A percentile compares a stretch with the other conserved stretches of the same genome.
These are phyloP conservation scores for Podosphaera leucotricha DNA, from an alignment of 2,329 filamentous ascomycete genomes.

Conservation along the genomic window DNA sequence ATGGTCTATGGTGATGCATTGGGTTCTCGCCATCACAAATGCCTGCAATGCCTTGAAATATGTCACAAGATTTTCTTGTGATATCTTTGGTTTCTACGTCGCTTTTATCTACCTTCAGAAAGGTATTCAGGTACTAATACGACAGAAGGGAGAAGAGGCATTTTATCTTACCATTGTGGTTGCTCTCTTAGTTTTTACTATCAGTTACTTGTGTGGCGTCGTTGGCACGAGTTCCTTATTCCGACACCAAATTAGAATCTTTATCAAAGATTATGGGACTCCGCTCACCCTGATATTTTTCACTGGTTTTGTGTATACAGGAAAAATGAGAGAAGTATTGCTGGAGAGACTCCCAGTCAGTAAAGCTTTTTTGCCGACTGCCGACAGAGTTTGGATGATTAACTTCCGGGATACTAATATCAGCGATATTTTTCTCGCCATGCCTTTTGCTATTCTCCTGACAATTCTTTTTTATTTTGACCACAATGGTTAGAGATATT, in stretches of 20 bases:
- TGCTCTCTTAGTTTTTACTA: constrained; percentile 16
- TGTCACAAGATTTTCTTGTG: constrained; percentile 76
- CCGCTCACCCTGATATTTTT: constrained; percentile 70
- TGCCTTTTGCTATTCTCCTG: constrained; percentile 66
- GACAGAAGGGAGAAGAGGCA: constrained; percentile 34
- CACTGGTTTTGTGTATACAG: constrained; percentile 70
- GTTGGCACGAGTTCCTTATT: constrained; percentile 51
- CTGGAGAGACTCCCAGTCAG: constrained; percentile 53
- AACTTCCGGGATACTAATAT: constrained; percentile 57
- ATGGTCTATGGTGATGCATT: constrained; percentile 70
- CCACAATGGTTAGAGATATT: constrained; percentile 39
- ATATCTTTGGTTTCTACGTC: constrained; percentile 87
- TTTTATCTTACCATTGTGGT: constrained; percentile 44
- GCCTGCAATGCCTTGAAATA: constrained; percentile 74
- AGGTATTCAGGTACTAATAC: constrained; percentile 62
- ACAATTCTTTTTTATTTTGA: constrained; percentile 81
- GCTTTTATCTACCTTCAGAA: constrained; percentile 84
- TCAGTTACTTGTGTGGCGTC: constrained; percentile 50
- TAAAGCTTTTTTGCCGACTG: constrained; percentile 57
- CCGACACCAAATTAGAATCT: constrained; percentile 50
- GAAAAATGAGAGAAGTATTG: constrained; percentile 49
- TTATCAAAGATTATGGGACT: constrained; percentile 76
- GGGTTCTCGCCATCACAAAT: constrained; percentile 62
- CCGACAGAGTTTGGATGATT: constrained; percentile 51
- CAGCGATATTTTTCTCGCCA: constrained; percentile 54